Evolutionary conservation across 805 yeast genomes (phyloP), one percentile per base, ranked within the genome.

Genomic region (Starmerella lactis-condensi): DNA sequence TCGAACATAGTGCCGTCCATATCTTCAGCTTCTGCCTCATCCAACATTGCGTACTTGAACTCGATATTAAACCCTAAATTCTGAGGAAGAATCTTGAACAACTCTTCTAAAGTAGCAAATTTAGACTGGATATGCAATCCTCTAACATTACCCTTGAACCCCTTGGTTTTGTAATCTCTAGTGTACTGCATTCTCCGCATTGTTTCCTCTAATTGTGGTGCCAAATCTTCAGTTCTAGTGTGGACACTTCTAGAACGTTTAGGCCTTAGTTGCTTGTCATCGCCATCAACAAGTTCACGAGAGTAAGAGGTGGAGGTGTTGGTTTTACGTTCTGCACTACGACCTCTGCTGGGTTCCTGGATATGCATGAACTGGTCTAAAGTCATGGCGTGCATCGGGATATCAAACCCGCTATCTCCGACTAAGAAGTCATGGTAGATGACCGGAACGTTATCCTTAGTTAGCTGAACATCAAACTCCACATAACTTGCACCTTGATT

Each of bases 401-500:
- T 75, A 56, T 85, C 96, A 30, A 78, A 81, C 12, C 96, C 96
- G 5, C 93, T 72, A 48, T 85, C 96, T 2, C 93, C 92, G 30
- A 85, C 94, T 26, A 79, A 52, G 48, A 85, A 85, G 50, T 85
- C 96, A 52, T 85, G 96, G 48, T 85, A 85, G 18, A 85, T 76
- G 5, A 85, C 96, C 2, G 96, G 95, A 8, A 79, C 72, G 41
- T 62, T 62, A 52, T 85, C 96, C 48, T 82, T 81, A 11, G 96
- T 85, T 43, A 85, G 60, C 50, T 85, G 96, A 28, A 85, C 96
- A 54, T 85, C 96, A 51, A 85, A 85, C 54, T 85, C 96, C 31
- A 85, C 95, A 47, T 85, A 85, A 2, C 92, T 75, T 1, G 96
- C 96, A 24, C 96, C 96, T 41, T 85, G 59, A 2, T 92, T 81